phyloP scores from a whole-genome alignment of 2,329 filamentous ascomycete species.

The Trichoderma cornu-damae region DNA sequence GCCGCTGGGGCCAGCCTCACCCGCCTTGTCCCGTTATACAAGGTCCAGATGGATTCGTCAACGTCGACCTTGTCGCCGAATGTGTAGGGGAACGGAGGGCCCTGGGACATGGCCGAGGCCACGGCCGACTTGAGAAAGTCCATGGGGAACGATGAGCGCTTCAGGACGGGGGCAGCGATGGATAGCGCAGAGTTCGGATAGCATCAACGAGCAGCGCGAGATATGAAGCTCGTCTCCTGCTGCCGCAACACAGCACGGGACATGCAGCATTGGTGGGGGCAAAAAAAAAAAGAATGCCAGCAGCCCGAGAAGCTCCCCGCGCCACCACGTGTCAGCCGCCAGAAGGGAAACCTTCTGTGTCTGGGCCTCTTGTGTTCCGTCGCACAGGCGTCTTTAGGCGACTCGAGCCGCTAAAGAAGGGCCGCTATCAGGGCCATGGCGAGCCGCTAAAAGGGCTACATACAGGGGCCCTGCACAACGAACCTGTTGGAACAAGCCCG shows the following conservation, averaged over 20 bases:
- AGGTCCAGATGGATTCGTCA: slow-evolving; percentile 91
- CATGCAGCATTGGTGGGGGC: no score
- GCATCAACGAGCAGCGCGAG: no score
- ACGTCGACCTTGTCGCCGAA: slow-evolving; percentile 91
- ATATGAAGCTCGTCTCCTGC: not conserved
- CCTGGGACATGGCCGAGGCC: slow-evolving; percentile 92
- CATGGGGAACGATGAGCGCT: slow-evolving; percentile 51
- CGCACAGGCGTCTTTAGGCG: slow-evolving; percentile 4
- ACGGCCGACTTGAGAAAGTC: slow-evolving; percentile 98
- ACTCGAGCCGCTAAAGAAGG: slow-evolving; percentile 6
- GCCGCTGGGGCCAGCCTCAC: slow-evolving; percentile 45
- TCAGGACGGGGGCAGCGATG: not conserved
- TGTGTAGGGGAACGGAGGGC: slow-evolving; percentile 84
- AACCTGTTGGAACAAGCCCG: not conserved
- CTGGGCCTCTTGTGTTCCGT: not conserved
- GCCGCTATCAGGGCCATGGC: slow-evolving; percentile 10
- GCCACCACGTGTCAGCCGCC: slow-evolving; percentile 17
- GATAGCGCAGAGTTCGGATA: no score
- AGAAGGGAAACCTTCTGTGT: no score
- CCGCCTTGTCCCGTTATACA: slow-evolving; percentile 89
- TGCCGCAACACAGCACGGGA: not conserved
- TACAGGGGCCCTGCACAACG: no score
- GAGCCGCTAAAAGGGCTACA: slow-evolving; percentile 4
- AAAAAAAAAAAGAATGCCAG: no score
- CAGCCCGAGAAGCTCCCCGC: slow-evolving; percentile 8